phyloP scores from a whole-genome alignment of 768 basidiomycete genomes.

The Boletus reticuloceps region DNA sequence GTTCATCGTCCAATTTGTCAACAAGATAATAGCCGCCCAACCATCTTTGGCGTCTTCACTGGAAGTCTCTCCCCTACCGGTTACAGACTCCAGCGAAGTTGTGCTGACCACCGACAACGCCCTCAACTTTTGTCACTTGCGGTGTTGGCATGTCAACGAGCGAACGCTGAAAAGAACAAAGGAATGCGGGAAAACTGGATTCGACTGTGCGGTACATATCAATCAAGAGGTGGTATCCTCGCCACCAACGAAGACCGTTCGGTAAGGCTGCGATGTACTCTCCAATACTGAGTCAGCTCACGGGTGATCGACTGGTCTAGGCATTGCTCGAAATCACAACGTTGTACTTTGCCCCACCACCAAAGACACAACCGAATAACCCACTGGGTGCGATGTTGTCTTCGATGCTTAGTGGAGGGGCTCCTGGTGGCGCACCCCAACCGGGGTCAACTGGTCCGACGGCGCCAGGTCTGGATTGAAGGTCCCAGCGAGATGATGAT shows the following conservation, averaged over 20 bases:
- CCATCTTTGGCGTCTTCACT: conserved; percentile 41
- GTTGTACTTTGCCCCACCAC: conserved; percentile 83
- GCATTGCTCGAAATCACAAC: conserved; percentile 64
- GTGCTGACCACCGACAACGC: conserved; percentile 69
- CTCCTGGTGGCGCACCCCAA: conserved; percentile 29
- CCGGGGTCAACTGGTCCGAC: conserved; percentile 26
- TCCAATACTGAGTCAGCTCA: background rate
- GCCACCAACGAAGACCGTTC: conserved; percentile 59
- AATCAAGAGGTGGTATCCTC: conserved; percentile 63
- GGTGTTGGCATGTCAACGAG: conserved; percentile 83
- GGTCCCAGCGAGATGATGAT: background rate
- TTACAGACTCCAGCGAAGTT: conserved; percentile 55
- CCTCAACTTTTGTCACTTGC: conserved; percentile 88
- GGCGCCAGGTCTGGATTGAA: conserved; percentile 29
- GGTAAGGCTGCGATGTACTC: conserved; percentile 40
- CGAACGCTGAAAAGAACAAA: conserved; percentile 76
- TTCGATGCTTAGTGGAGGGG: conserved; percentile 77
- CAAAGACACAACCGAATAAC: conserved; percentile 67
- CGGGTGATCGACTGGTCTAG: conserved; percentile 34
- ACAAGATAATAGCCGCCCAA: conserved; percentile 52
- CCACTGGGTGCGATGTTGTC: conserved; percentile 89
- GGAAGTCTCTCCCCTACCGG: conserved; percentile 43
- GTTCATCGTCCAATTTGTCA: conserved; percentile 82
- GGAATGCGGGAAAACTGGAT: conserved; percentile 81
- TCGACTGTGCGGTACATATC: conserved; percentile 80